phyloP scores from a whole-genome alignment of 768 basidiomycete genomes.

The Pleurotus platypus region DNA sequence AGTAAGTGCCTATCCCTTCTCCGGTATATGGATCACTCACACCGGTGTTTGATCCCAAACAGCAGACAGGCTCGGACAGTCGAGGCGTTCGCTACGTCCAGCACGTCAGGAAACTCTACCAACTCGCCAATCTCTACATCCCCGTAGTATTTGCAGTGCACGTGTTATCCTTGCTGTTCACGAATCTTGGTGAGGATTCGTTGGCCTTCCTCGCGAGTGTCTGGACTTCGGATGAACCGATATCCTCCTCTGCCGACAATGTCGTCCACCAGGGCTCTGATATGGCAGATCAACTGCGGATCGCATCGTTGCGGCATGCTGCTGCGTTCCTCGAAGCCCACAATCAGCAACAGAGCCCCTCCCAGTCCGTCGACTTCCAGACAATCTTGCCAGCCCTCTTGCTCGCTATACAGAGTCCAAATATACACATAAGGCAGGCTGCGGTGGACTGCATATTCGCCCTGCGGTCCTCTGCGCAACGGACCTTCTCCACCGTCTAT shows the following conservation, averaged over 20 bases:
- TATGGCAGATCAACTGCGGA: slow-evolving; percentile 29
- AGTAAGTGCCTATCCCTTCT: background rate
- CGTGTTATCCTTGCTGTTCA: slow-evolving; percentile 64
- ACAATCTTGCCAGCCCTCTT: slow-evolving; percentile 70
- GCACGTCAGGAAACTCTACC: slow-evolving; percentile 67
- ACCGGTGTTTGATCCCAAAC: background rate
- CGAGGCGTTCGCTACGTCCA: slow-evolving; percentile 43
- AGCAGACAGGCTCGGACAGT: slow-evolving; percentile 14
- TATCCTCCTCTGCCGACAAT: slow-evolving; percentile 63
- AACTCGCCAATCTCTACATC: slow-evolving; percentile 55
- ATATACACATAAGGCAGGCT: slow-evolving; percentile 39
- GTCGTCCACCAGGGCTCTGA: slow-evolving; percentile 16
- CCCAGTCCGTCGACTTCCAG: slow-evolving; percentile 70
- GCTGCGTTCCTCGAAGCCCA: slow-evolving; percentile 81
- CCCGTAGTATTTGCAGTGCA: slow-evolving; percentile 43
- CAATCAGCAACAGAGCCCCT: slow-evolving; percentile 20
- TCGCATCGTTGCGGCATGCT: slow-evolving; percentile 69
- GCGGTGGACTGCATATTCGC: slow-evolving; percentile 55
- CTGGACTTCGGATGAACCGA: slow-evolving; percentile 38
- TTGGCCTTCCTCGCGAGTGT: slow-evolving; percentile 79
- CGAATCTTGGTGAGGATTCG: slow-evolving; percentile 62
- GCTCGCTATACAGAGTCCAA: slow-evolving; percentile 49
- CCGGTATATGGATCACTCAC: slow-evolving; percentile 5
- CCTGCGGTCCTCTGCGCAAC: slow-evolving; percentile 35
- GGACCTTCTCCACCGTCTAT: slow-evolving; percentile 56